Evolutionary conservation across 768 basidiomycete species (phyloP).

Genomic region (Leccinellum luteum): DNA sequence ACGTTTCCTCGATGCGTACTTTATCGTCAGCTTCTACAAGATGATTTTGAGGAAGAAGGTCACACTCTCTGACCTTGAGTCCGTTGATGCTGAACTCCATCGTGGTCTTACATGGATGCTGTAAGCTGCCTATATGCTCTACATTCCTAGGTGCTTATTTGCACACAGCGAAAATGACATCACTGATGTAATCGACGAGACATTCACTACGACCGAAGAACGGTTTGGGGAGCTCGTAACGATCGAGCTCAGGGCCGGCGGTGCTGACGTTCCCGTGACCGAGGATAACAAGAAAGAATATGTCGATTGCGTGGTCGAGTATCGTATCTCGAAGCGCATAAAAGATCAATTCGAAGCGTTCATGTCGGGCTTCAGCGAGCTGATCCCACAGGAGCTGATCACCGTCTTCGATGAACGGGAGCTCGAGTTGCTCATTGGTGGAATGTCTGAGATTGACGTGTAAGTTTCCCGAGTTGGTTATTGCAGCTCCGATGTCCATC

Average conservation of each 20-base stretch:
- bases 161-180: conserved; percentile 88
- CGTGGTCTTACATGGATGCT: conserved; percentile 99
- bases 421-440: conserved; percentile 94
- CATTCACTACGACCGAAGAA: conserved; percentile 95
- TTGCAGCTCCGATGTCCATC: background rate
- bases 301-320: conserved; percentile 90
- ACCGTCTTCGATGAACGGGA: conserved; percentile 99
- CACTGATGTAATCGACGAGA: conserved; percentile 96
- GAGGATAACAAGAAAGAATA: conserved; percentile 99
- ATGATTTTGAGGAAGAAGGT: conserved; percentile 99
- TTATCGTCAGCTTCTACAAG: conserved; percentile 99
- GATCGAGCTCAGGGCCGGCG: conserved; percentile 89
- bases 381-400: conserved; percentile 96
- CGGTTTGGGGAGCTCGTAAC: conserved; percentile 98
- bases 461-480: conserved; percentile 41
- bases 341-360: conserved; percentile 99
- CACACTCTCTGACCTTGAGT: conserved; percentile 88
- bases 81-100: conserved; percentile 92
- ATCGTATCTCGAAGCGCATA: conserved; percentile 95
- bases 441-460: conserved; percentile 99
- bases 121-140: conserved; percentile 45
- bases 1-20: conserved; percentile 98
- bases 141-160: conserved; percentile 11
- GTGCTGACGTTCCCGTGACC: conserved; percentile 82
- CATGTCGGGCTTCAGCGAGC: conserved; percentile 99